Base-by-base conservation (phyloP, 2,329 filamentous ascomycete genomes). In the Pyrenophora graminea region DNA sequence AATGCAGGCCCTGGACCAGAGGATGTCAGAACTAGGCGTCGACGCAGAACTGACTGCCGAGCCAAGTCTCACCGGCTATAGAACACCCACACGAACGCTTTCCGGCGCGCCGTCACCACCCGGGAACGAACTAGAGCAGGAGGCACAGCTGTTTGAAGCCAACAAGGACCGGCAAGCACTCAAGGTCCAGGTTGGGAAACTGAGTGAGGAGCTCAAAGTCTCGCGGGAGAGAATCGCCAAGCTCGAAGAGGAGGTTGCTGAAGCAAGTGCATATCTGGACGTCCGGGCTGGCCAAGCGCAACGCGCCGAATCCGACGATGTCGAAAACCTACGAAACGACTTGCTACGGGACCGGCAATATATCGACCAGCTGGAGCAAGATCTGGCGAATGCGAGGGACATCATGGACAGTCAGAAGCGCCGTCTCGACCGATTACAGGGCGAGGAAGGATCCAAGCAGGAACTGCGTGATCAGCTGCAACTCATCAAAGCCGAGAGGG, bases 381-480 rank as follows among this genome's bases (percentile, higher is more conserved):
- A 80, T 49, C 69, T 80, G 46, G 71, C 74, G 18, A 72, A 71
- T 33, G 69, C 76, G n/a, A 73, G 73, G 46, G 71, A 75, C 17
- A 71, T 74, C 1, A 60, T 78, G 21, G 76, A 79, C n/a, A 73
- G 68, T 19, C 76, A 78, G 50, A 77, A 79, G 52, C 70, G 74
- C 33, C 74, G 79, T 42, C 69, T 80, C 4, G 75, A 77, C 44
- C 69, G 75, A 1, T 68, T 74, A 45, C 76, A 76, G 51, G 66
- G 67, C 12, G 74, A 76, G 45, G 66, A 71, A 42, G 75, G 74
- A 13, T 71, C 69, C 13, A 79, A 79, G 52, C 77, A 79, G 60
- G 77, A 78, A 44, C 61, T 81, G n/a, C 74, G 76, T 4, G 79
- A 81, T 52, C 77, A 80, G 45, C 57, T 80, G n/a, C 79, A 80